These are phyloP conservation scores for Salix brachista DNA, from an alignment of 345 rosid species.

Conservation along the genomic window DNA sequence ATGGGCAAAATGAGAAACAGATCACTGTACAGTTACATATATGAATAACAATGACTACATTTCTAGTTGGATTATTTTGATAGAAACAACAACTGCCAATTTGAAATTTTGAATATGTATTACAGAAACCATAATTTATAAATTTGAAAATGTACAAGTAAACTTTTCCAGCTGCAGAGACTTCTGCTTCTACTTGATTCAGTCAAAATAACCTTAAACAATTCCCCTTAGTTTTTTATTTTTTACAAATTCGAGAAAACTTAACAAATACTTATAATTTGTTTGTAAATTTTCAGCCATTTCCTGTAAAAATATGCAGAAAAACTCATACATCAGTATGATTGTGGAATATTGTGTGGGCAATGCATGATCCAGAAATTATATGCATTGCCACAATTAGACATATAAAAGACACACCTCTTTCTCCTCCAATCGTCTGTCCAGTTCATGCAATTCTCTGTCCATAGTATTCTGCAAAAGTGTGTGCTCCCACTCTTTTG, in stretches of 20 bases:
- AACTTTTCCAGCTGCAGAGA: not conserved
- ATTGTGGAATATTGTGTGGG: not conserved
- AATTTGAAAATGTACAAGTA: not conserved
- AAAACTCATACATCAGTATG: not conserved
- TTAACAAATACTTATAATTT: not conserved
- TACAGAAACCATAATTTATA: not conserved
- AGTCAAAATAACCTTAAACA: not conserved
- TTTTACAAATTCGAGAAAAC: not conserved
- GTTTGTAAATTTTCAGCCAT: not conserved
- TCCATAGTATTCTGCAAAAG: conserved; percentile 87
- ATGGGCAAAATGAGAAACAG: not conserved
- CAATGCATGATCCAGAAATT: not conserved
- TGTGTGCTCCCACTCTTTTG: conserved; percentile 98
- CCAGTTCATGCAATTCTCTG: conserved; percentile 84
- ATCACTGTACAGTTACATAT: not conserved
- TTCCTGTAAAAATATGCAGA: not conserved
- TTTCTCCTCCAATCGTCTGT: conserved; percentile 84
- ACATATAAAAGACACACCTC: conserved; percentile 55
- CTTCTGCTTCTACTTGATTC: not conserved
- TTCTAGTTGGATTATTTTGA: not conserved
- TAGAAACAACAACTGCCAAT: not conserved
- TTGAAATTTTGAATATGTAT: not conserved
- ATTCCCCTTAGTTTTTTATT: not conserved
- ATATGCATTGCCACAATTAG: not conserved
- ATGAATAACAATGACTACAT: not conserved